Evolutionary conservation across 306 rosid species (phyloP), one percentile per base, ranked within the genome.

Genomic region (Sophora flavescens): DNA sequence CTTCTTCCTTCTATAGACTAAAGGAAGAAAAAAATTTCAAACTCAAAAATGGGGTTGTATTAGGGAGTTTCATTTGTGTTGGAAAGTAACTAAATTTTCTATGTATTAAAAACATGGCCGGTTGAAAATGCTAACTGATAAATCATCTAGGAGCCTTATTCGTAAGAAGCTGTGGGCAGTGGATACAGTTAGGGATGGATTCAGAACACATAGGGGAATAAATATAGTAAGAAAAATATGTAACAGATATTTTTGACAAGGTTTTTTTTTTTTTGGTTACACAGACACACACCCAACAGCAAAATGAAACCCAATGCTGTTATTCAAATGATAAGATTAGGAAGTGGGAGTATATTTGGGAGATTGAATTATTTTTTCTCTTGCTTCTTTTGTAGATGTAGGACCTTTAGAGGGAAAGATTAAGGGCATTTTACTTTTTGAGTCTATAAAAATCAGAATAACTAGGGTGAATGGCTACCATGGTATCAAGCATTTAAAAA

Each of bases 341-440:
- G 10, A 51, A 51, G n/a, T n/a, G n/a, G n/a, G n/a, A n/a, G n/a
- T 17, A n/a, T 39, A 12, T 53, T 12, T 71, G 66, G 53, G 33
- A 38, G 53, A 39, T 12, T 57, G n/a, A 56, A 3, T 18, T 22
- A 6, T 8, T 4, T 18, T 30, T 56, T 56, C 10, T 54, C 17
- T 56, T 72, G 42, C 52, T 22, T 72, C 28, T 18, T n/a, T 22
- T 39, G 51, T 36, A 22, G 44, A 36, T 71, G 30, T n/a, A n/a
- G n/a, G n/a, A n/a, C n/a, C n/a, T n/a, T n/a, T n/a, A n/a, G n/a
- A n/a, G n/a, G n/a, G n/a, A n/a, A n/a, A n/a, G n/a, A n/a, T n/a
- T n/a, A n/a, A n/a, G n/a, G n/a, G n/a, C n/a, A n/a, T n/a, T n/a
- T n/a, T n/a, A n/a, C n/a, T n/a, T n/a, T n/a, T n/a, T n/a, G n/a